Percentiles rank a stretch among this genome's conserved stretches.
Evolutionary conservation across 129 eudicot species (phyloP).

Genomic region (Kitagawia praeruptora): DNA sequence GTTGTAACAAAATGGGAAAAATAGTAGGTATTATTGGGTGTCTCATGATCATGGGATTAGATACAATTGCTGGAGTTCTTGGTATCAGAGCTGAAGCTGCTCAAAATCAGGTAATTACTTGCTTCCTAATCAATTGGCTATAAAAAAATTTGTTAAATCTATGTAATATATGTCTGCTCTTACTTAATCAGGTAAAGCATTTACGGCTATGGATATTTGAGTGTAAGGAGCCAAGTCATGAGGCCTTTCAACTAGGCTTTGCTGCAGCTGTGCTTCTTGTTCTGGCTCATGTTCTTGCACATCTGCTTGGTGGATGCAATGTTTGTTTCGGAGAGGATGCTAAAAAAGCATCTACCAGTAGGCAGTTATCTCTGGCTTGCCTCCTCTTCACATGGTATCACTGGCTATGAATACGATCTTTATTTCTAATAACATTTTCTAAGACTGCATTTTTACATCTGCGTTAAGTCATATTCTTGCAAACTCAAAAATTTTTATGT

Average conservation of each 20-base stretch:
- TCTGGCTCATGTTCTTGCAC: conserved; percentile 70
- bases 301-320: conserved; percentile 64
- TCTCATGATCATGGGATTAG: conserved; percentile 48
- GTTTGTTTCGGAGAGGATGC: conserved; percentile 40
- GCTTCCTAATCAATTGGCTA: background rate
- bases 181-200: conserved; percentile 48
- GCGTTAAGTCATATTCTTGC: background rate
- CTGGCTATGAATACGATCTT: no score
- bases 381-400: conserved; percentile 67
- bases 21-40: conserved; percentile 52
- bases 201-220: conserved; percentile 78
- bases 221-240: conserved; percentile 74
- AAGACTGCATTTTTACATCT: background rate
- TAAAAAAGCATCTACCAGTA: conserved; percentile 48
- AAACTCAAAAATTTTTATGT: no score
- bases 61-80: conserved; percentile 59
- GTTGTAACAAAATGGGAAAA: conserved; percentile 35
- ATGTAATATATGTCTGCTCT: background rate
- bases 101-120: conserved; percentile 51
- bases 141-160: background rate
- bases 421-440: background rate
- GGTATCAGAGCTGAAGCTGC: conserved; percentile 86
- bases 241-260: conserved; percentile 56
- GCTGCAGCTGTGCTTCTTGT: conserved; percentile 58
- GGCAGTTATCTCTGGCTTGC: conserved; percentile 57